These are phyloP conservation scores for Rhizopogon vinicolor DNA, from an alignment of 768 basidiomycete species.

Conservation along the genomic window DNA sequence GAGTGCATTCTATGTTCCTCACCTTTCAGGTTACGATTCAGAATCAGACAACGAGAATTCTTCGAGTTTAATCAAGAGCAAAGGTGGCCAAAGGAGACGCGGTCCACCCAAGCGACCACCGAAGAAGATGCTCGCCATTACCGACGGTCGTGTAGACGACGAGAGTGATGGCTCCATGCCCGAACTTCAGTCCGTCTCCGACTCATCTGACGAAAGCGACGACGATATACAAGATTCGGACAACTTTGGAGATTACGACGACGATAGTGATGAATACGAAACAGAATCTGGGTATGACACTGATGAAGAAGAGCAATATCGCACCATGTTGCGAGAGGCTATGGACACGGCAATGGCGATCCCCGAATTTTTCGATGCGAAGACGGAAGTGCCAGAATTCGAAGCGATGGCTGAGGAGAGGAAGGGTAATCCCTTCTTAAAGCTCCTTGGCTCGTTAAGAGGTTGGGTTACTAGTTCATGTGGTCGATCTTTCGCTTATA, in stretches of 20 bases:
- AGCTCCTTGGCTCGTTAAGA: conserved; percentile 67
- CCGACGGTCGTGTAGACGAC: conserved; percentile 34
- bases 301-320: conserved; percentile 64
- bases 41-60: conserved; percentile 17
- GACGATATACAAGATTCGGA: conserved; percentile 28
- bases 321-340: conserved; percentile 61
- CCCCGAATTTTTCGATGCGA: conserved; percentile 54
- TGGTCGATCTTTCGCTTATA: not conserved
- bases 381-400: conserved; percentile 40
- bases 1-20: conserved; percentile 36
- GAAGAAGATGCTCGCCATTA: conserved; percentile 45
- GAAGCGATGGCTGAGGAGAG: conserved; percentile 41
- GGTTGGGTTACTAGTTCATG: conserved; percentile 34
- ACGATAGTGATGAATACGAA: conserved; percentile 28
- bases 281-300: conserved; percentile 53
- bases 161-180: conserved; percentile 61
- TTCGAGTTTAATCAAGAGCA: conserved; percentile 6
- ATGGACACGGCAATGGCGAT: conserved; percentile 62
- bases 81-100: conserved; percentile 13
- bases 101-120: conserved; percentile 19
- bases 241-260: conserved; percentile 27
- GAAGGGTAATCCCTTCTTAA: conserved; percentile 76
- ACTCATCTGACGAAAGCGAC: conserved; percentile 43
- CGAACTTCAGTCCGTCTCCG: conserved; percentile 59
- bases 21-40: conserved; percentile 13